Base-by-base conservation (phyloP, 345 rosid genomes). In the Anastatica hierochuntica region DNA sequence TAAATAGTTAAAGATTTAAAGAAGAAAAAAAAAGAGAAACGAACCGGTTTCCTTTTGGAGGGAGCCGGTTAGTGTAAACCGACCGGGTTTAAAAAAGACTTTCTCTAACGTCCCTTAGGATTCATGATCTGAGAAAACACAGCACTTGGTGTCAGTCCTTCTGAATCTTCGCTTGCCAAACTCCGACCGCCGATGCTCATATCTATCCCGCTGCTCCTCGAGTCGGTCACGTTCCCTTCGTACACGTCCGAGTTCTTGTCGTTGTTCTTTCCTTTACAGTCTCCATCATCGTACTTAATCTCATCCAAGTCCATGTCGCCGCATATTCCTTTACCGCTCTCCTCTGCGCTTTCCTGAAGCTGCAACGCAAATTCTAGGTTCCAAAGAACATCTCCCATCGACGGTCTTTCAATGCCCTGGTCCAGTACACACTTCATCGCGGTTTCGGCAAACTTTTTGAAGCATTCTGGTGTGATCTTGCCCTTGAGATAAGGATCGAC, bases 101-200 rank as follows among this genome's bases (percentile, higher is more conserved):
- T 19, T 34, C 56, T 64, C 77, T 73, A 90, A 64, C 98, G 95
- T 47, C 98, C 98, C 68, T 88, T 87, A 1, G 98, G 98, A 71
- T 92, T 85, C 99, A 92, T 92, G 76, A 88, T 88, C 69, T 92
- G 99, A n/a, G 97, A 92, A 77, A 92, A 92, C 30, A 92, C 95
- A 10, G 94, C 88, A 33, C 97, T 92, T 11, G 97, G 97, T 8
- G 97, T 88, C 68, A 88, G 73, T 40, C 97, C 95, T 33, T 88
- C 94, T 0, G 97, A 88, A 78, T 81, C 99, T 70, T 83, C 94
- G 11, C 97, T 92, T 0, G 90, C 95, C 18, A 92, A 74, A 79
- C 99, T 92, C 66, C 86, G 79, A 6, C 97, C 94, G 1, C 97
- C 98, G 3, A 92, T 76, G 78, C 97, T 92, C 94, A 81, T 88